phyloP scores from a whole-genome alignment of 768 basidiomycete species.

The Porpolomopsis calyptriformis region DNA sequence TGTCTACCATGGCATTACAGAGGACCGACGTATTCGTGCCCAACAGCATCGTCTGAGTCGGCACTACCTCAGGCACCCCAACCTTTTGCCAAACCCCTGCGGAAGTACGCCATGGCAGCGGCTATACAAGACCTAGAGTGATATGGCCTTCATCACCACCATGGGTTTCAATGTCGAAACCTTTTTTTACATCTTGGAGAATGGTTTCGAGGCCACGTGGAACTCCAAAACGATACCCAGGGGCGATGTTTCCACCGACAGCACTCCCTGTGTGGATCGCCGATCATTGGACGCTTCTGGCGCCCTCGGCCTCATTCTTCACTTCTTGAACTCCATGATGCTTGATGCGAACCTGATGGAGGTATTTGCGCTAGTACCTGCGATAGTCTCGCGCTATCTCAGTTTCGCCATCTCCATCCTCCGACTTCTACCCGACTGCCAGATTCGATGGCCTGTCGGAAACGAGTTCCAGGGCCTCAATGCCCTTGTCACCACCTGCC shows the following conservation, averaged over 20 bases:
- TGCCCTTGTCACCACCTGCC: conserved; percentile 19
- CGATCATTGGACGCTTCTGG: conserved; percentile 31
- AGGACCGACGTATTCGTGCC: too few species aligned
- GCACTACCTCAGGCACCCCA: conserved; percentile 20
- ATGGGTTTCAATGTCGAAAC: conserved; percentile 32
- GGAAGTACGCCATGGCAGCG: conserved; percentile 27
- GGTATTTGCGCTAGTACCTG: conserved; percentile 35
- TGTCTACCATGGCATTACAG: too few species aligned
- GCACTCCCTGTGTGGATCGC: conserved; percentile 16
- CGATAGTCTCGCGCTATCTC: conserved; percentile 27
- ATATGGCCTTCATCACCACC: conserved; percentile 34
- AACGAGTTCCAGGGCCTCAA: conserved; percentile 21
- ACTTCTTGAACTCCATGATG: conserved; percentile 35
- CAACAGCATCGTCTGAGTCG: conserved; percentile 5
- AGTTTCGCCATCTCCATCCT: conserved; percentile 22
- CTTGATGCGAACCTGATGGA: conserved; percentile 28
- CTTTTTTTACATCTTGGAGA: conserved; percentile 23
- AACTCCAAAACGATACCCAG: conserved; percentile 21
- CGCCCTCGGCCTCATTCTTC: conserved; percentile 30
- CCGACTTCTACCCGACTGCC: conserved; percentile 18
- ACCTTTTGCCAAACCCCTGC: conserved; percentile 26
- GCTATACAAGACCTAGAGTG: conserved; percentile 21
- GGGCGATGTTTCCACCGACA: conserved; percentile 14
- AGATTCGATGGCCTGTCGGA: conserved; percentile 18
- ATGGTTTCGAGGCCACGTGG: conserved; percentile 24